Percentiles rank a stretch among this genome's conserved stretches.
phyloP scores from a whole-genome alignment of 805 yeast genomes.

The Cyberlindnera amylophila region DNA sequence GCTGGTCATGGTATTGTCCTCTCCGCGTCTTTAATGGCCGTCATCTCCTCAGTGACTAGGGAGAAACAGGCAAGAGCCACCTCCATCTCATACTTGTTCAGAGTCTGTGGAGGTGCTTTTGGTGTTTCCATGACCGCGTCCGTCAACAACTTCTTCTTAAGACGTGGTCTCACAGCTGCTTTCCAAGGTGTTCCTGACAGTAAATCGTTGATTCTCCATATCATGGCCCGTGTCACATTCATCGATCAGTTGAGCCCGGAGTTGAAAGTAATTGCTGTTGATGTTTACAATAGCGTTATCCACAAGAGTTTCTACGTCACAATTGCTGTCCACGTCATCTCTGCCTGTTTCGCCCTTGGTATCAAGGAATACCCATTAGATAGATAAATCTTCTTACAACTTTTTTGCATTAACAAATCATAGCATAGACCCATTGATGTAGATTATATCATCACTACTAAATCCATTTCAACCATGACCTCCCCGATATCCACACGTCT shows the following conservation, averaged over 20 bases:
- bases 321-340: conserved; percentile 2
- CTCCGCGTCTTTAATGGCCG: conserved; percentile 59
- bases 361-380: conserved; percentile 5
- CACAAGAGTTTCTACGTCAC: conserved; percentile 9
- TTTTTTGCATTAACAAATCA: too few species aligned
- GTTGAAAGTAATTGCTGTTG: conserved; percentile 7
- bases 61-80: conserved; percentile 62
- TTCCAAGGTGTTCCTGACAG: conserved; percentile 11
- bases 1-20: conserved; percentile 50
- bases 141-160: conserved; percentile 15
- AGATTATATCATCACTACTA: background rate
- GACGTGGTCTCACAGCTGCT: conserved; percentile 9
- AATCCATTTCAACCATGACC: conserved; percentile 4
- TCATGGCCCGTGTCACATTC: conserved; percentile 16
- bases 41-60: conserved; percentile 64
- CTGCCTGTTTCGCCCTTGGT: conserved; percentile 5
- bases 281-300: conserved; percentile 3
- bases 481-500: conserved; percentile 9
- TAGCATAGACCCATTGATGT: background rate
- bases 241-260: conserved; percentile 15
- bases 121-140: conserved; percentile 11
- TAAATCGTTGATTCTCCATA: conserved; percentile 10
- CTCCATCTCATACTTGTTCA: conserved; percentile 58
- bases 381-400: background rate
- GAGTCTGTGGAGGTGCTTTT: conserved; percentile 58